Conservation (phyloP, 495 filamentous ascomycete species). For the Xylaria flabelliformis region DNA sequence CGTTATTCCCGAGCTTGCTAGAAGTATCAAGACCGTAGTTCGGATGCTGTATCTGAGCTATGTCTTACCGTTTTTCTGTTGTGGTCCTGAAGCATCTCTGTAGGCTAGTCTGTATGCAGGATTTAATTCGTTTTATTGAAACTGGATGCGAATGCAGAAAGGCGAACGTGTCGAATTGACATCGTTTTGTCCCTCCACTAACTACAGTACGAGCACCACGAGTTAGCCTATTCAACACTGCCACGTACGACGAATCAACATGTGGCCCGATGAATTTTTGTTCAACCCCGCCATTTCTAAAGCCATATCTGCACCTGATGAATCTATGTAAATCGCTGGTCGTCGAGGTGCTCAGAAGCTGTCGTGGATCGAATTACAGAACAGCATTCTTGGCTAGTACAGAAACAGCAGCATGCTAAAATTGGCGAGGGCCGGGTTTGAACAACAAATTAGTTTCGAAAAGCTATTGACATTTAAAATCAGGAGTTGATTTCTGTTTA, state of each 20-base stretch:
- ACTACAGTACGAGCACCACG: not conserved
- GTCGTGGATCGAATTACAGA: not conserved
- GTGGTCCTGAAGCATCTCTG: not conserved
- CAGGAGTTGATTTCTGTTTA: not conserved
- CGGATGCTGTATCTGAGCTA: not conserved
- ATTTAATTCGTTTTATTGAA: not conserved
- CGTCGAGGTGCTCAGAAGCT: not conserved
- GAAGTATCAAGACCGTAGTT: not conserved
- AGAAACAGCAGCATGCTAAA: not conserved
- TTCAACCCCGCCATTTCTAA: not conserved
- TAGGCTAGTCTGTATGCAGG: not conserved
- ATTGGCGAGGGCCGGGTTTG: not conserved
- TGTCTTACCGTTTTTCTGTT: not conserved
- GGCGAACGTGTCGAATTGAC: not conserved
- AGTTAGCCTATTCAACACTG: slow-evolving; percentile 1
- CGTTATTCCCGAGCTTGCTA: too few relatives aligned
- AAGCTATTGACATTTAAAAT: not conserved
- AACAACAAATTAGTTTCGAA: not conserved
- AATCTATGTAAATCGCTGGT: not conserved
- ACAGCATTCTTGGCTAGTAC: not conserved
- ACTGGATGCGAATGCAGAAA: not conserved
- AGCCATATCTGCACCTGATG: not conserved
- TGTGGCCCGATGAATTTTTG: not conserved
- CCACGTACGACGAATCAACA: slow-evolving; percentile 5
- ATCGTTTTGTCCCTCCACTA: not conserved